phyloP scores from a whole-genome alignment of 78 protist genomes.

The Cavenderia fasciculata region DNA sequence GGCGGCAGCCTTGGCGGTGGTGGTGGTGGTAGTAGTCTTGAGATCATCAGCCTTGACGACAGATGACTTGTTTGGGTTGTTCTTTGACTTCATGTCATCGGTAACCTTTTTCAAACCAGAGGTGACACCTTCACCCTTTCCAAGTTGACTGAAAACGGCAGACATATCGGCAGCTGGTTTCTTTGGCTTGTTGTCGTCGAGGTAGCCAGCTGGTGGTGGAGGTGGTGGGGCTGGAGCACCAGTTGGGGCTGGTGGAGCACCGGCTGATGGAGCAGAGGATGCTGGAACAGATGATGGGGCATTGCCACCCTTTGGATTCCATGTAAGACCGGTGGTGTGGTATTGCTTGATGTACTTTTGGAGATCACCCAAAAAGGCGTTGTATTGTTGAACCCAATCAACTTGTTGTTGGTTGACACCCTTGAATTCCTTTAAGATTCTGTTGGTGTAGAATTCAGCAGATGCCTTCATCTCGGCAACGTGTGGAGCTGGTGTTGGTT shows the following conservation, averaged over 20 bases:
- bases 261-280: slow-evolving; percentile 56
- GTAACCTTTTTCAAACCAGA: slow-evolving; percentile 90
- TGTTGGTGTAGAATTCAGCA: slow-evolving; percentile 83
- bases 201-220: slow-evolving; percentile 32
- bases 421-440: slow-evolving; percentile 82
- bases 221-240: slow-evolving; percentile 67
- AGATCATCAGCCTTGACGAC: slow-evolving; percentile 64
- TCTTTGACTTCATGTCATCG: slow-evolving; percentile 86
- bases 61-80: slow-evolving; percentile 78
- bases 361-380: slow-evolving; percentile 69
- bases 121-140: slow-evolving; percentile 87
- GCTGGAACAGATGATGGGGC: slow-evolving; percentile 51
- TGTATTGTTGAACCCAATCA: slow-evolving; percentile 66
- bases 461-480: slow-evolving; percentile 78
- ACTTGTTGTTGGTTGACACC: slow-evolving; percentile 84
- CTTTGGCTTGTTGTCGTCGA: background rate
- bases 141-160: slow-evolving; percentile 79
- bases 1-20: slow-evolving; percentile 44
- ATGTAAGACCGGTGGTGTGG: slow-evolving; percentile 86
- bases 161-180: slow-evolving; percentile 28
- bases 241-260: slow-evolving; percentile 65
- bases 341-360: slow-evolving; percentile 75
- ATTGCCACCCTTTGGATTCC: slow-evolving; percentile 84
- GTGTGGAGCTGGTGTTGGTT: slow-evolving; percentile 89
- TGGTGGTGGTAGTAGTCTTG: slow-evolving; percentile 24